Evolutionary conservation across 352 stramenopile species (phyloP).

Genomic region (Thalassiosira ordinaria): DNA sequence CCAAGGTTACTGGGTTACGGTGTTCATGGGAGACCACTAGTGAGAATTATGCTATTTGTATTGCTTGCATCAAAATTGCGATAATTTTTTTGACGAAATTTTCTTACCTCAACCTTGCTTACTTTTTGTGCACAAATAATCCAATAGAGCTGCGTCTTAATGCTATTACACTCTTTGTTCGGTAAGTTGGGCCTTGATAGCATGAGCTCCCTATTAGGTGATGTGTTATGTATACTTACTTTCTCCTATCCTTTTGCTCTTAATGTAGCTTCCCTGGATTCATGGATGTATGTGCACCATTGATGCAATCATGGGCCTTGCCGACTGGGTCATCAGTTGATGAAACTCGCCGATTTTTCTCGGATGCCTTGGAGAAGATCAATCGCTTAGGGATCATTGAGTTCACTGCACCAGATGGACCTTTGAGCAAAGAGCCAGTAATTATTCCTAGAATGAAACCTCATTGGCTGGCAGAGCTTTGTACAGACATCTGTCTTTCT

Average conservation of each 20-base stretch:
- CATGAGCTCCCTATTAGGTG: not conserved
- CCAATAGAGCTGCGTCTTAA: constrained; percentile 80
- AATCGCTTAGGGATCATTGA: constrained; percentile 57
- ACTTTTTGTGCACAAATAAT: constrained; percentile 25
- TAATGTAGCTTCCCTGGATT: constrained; percentile 74
- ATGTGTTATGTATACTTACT: constrained; percentile 7
- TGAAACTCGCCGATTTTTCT: constrained; percentile 67
- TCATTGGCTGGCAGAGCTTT: constrained; percentile 83
- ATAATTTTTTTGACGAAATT: not conserved
- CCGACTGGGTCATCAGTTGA: constrained; percentile 46
- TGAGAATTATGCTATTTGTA: constrained; percentile 23
- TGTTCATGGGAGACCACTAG: constrained; percentile 82
- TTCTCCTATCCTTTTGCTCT: not conserved
- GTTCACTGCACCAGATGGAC: constrained; percentile 56
- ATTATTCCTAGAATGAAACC: constrained; percentile 69
- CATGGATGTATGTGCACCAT: constrained; percentile 73
- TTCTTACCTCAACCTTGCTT: constrained; percentile 5
- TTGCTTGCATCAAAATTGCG: not conserved
- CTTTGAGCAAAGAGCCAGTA: constrained; percentile 51
- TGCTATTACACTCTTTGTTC: constrained; percentile 80
- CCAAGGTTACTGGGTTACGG: constrained; percentile 75
- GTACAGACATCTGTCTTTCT: constrained; percentile 81
- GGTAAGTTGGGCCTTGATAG: constrained; percentile 22
- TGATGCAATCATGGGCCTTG: constrained; percentile 76
- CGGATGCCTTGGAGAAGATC: constrained; percentile 69